phyloP scores from a whole-genome alignment of 1,139 yeast species.

The Geotrichum cucujoidarum region DNA sequence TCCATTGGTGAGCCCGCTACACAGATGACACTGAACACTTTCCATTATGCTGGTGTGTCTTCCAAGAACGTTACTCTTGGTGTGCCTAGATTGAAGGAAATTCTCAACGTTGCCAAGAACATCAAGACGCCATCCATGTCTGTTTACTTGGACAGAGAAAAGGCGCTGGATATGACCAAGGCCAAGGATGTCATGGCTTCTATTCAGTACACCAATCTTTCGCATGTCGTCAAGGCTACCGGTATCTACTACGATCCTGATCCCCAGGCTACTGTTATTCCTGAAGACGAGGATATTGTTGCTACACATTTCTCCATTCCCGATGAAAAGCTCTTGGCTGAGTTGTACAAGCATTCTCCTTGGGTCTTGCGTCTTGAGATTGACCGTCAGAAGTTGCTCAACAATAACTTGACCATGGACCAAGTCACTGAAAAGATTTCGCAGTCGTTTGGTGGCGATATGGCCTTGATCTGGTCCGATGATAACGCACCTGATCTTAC shows the following conservation, averaged over 20 bases:
- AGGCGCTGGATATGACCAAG: constrained; percentile 82
- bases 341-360: constrained; percentile 90
- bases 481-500: constrained; percentile 96
- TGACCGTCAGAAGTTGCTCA: constrained; percentile 98
- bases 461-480: constrained; percentile 98
- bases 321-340: constrained; percentile 93
- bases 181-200: constrained; percentile 96
- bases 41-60: constrained; percentile 99
- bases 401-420: constrained; percentile 95
- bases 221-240: constrained; percentile 94
- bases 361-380: constrained; percentile 95
- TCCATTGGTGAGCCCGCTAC: constrained; percentile 99
- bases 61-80: constrained; percentile 98
- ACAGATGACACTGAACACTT: constrained; percentile 97
- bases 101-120: constrained; percentile 95
- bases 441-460: constrained; percentile 87
- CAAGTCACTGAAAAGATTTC: constrained; percentile 96
- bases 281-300: constrained; percentile 94
- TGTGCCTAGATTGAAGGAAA: constrained; percentile 99
- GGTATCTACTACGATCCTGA: constrained; percentile 98
- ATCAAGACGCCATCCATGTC: constrained; percentile 98
- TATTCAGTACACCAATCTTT: constrained; percentile 91
- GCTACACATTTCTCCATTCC: constrained; percentile 97
- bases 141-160: constrained; percentile 74
- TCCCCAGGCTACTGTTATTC: constrained; percentile 91